Percentiles rank a stretch among this genome's conserved stretches.
phyloP scores from a whole-genome alignment of 1,139 yeast species.

The Candida labiduridarum region DNA sequence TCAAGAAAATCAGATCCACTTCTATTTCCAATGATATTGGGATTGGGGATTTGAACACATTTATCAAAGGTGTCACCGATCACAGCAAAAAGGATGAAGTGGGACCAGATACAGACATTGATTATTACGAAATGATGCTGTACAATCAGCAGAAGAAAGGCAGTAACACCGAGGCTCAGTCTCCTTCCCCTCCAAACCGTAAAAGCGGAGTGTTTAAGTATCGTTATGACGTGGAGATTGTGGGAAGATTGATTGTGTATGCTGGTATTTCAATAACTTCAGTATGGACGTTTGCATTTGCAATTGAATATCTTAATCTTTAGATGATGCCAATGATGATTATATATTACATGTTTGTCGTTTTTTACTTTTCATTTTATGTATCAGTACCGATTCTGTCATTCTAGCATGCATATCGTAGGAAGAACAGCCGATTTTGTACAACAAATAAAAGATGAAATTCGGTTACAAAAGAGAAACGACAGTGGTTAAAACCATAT shows the following conservation, averaged over 20 bases:
- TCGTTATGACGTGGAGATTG: constrained; percentile 71
- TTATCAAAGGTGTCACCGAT: constrained; percentile 33
- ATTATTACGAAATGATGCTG: constrained; percentile 45
- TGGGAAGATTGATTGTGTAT: constrained; percentile 73
- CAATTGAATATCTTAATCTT: constrained; percentile 18
- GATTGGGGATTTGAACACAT: constrained; percentile 37
- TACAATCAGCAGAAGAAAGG: constrained; percentile 21
- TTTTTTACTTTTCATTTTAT: background rate
- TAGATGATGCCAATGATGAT: constrained; percentile 1
- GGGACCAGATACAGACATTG: constrained; percentile 46
- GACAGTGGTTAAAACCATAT: no score
- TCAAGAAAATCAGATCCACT: constrained; percentile 40
- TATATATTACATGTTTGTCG: background rate
- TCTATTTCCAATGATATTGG: constrained; percentile 45
- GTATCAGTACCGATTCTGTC: no score
- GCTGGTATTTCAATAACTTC: constrained; percentile 65
- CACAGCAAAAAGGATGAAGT: constrained; percentile 29
- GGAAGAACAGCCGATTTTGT: background rate
- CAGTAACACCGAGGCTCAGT: constrained; percentile 2
- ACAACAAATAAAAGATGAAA: background rate
- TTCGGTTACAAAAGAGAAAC: background rate
- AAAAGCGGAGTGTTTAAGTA: constrained; percentile 49
- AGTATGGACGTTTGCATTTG: constrained; percentile 44
- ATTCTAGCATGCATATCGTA: background rate
- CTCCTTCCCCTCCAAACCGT: constrained; percentile 9